Evolutionary conservation across 306 rosid species (phyloP).

Genomic region (Rubus idaeus): DNA sequence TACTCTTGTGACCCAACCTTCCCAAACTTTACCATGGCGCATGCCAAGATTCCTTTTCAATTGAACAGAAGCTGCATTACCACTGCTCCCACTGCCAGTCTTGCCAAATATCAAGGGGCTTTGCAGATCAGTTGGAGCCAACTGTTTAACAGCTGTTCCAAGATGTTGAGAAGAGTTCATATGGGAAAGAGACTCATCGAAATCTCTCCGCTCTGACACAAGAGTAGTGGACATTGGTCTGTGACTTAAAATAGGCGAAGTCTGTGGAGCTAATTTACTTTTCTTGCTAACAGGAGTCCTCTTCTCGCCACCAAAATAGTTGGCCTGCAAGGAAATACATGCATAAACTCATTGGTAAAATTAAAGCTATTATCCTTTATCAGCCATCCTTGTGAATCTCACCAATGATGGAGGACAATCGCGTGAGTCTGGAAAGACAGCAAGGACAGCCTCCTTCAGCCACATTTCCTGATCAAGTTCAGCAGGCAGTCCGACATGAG

Average conservation of each 20-base stretch:
- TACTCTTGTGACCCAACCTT: constrained; percentile 40
- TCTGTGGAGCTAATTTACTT: constrained; percentile 45
- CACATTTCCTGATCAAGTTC: constrained; percentile 81
- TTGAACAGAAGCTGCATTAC: constrained; percentile 54
- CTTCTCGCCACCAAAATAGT: constrained; percentile 69
- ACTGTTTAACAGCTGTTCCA: constrained; percentile 80
- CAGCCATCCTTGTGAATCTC: constrained; percentile 44
- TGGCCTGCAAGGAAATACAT: constrained; percentile 57
- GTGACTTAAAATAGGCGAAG: constrained; percentile 46
- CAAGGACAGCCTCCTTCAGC: constrained; percentile 85
- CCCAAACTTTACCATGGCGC: constrained; percentile 56
- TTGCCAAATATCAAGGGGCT: constrained; percentile 62
- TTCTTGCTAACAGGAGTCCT: constrained; percentile 57
- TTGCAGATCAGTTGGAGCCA: constrained; percentile 71
- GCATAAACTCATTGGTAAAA: constrained; percentile 26
- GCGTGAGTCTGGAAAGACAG: constrained; percentile 69
- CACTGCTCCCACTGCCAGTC: constrained; percentile 41
- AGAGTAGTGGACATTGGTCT: constrained; percentile 63
- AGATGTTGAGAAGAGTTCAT: constrained; percentile 59
- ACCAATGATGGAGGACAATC: constrained; percentile 80
- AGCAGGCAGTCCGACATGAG: constrained; percentile 52
- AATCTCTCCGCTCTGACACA: constrained; percentile 57
- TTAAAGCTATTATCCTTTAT: constrained; percentile 19
- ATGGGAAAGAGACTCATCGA: constrained; percentile 56
- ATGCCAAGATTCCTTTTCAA: constrained; percentile 70